A percentile compares a stretch with the other conserved stretches of the same genome.
Conservation (phyloP, 495 filamentous ascomycete species). For the Clavariopsis aquatica region DNA sequence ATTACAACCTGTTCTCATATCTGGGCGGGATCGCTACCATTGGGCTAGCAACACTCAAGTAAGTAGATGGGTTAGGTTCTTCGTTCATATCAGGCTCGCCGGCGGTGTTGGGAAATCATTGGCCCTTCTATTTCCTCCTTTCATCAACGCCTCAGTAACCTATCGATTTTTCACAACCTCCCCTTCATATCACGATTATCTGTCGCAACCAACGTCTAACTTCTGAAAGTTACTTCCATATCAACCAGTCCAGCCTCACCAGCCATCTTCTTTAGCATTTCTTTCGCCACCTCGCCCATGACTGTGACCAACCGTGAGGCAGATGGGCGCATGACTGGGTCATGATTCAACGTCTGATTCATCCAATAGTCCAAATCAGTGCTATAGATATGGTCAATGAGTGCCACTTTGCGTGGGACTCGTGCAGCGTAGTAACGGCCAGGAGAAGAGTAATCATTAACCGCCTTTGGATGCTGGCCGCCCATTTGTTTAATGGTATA, state of each 20-base stretch:
- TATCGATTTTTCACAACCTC: not conserved
- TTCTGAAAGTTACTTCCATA: slow-evolving; percentile 17
- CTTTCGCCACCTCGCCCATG: slow-evolving; percentile 6
- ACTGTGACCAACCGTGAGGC: not conserved
- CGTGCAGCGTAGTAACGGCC: slow-evolving; percentile 11
- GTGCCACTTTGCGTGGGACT: slow-evolving; percentile 16
- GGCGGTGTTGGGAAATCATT: not conserved
- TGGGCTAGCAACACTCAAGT: not conserved
- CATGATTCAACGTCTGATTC: not conserved
- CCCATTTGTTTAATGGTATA: not conserved
- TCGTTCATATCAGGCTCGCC: not conserved
- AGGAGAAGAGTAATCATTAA: not conserved
- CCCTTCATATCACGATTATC: not conserved
- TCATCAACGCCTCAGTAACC: too few relatives aligned
- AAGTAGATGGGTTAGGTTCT: not conserved
- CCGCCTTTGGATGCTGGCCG: not conserved
- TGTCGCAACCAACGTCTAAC: not conserved
- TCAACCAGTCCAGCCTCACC: slow-evolving; percentile 14
- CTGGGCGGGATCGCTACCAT: not conserved
- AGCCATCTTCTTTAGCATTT: slow-evolving; percentile 13
- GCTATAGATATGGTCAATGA: slow-evolving; percentile 27
- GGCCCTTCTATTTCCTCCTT: not conserved
- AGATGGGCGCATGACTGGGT: not conserved
- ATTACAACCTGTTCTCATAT: not conserved
- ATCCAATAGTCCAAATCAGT: slow-evolving; percentile 30